phyloP scores from a whole-genome alignment of 2,329 filamentous ascomycete species.

The Talaromyces sp. region DNA sequence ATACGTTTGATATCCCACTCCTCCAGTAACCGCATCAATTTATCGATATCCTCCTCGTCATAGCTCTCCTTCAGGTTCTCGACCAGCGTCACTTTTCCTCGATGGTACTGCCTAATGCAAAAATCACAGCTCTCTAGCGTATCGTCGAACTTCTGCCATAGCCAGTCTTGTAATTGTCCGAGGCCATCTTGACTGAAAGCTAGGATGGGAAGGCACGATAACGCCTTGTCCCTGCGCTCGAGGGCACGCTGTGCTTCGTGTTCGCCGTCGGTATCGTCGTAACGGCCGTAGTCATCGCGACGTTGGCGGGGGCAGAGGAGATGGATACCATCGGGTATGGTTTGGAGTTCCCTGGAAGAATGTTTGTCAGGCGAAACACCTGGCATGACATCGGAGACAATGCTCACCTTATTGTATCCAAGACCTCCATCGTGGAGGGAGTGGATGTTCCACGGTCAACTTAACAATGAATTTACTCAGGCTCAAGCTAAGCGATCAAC shows the following conservation, averaged over 20 bases:
- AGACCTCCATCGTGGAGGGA: conserved; percentile 36
- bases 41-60: conserved; percentile 46
- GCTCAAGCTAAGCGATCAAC: neutral
- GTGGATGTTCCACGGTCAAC: neutral
- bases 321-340: conserved; percentile 52
- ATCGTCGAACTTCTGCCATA: conserved; percentile 55
- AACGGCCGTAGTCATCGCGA: conserved; percentile 63
- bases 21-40: conserved; percentile 57
- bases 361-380: neutral
- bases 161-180: conserved; percentile 58
- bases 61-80: conserved; percentile 59
- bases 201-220: conserved; percentile 66
- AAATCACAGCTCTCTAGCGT: conserved; percentile 63
- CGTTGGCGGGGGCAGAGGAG: conserved; percentile 65
- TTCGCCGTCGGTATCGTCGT: conserved; percentile 56
- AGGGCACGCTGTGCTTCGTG: conserved; percentile 53
- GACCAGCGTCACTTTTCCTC: conserved; percentile 61
- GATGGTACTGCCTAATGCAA: conserved; percentile 73
- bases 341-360: conserved; percentile 40
- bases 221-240: conserved; percentile 58
- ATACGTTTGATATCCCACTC: conserved; percentile 61
- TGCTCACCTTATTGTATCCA: conserved; percentile 41
- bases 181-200: conserved; percentile 62
- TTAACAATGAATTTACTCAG: neutral
- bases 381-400: neutral